Evolutionary conservation across 2,329 filamentous ascomycete genomes (phyloP).

Genomic region (Paecilomyces fulvus): DNA sequence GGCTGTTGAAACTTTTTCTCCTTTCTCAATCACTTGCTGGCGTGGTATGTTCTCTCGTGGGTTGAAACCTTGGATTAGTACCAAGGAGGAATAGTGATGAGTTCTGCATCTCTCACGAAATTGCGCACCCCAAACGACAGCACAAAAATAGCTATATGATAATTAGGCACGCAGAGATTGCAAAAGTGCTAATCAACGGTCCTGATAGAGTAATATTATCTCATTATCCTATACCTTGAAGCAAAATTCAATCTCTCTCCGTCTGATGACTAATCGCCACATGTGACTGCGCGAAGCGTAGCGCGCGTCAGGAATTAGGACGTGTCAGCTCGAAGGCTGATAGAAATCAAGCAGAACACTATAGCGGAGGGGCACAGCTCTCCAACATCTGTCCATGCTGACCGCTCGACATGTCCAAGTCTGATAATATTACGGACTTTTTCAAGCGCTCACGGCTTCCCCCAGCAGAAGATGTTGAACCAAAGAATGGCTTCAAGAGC

Average conservation of each 20-base stretch:
- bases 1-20: background rate
- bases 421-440: slow-evolving; percentile 37
- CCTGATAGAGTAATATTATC: background rate
- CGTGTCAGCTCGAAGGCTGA: background rate
- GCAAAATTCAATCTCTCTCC: background rate
- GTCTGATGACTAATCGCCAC: background rate
- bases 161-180: background rate
- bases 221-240: background rate
- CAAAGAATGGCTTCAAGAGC: background rate
- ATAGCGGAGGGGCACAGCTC: background rate
- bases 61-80: background rate
- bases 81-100: background rate
- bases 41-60: background rate
- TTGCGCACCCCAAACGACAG: background rate
- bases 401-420: slow-evolving; percentile 16
- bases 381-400: background rate
- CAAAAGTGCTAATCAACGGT: background rate
- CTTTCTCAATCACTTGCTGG: background rate
- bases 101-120: background rate
- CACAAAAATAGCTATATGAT: background rate
- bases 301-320: background rate
- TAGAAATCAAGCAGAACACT: background rate
- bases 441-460: slow-evolving; percentile 34
- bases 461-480: slow-evolving; percentile 5
- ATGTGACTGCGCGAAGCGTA: slow-evolving; percentile 10